Conservation (phyloP, 371 early-diverging fungal species). For the Mortierella sp. region DNA sequence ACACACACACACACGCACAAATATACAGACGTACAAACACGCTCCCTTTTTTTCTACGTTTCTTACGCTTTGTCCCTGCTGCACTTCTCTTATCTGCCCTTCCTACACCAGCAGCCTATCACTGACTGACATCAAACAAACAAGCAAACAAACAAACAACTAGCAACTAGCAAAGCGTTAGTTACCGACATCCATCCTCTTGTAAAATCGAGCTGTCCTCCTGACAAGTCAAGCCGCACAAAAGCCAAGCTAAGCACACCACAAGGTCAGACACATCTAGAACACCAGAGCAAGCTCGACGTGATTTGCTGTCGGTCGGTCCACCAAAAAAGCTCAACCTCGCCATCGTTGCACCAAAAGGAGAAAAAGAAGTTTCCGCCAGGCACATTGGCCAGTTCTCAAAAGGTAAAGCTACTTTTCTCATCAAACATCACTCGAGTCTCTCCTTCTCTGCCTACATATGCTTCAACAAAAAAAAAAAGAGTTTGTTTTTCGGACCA, state of each 20-base stretch:
- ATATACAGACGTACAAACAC: background rate
- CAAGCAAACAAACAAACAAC: background rate
- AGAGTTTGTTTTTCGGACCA: background rate
- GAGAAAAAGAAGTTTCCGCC: background rate
- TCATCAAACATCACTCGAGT: too few species aligned
- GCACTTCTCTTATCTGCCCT: background rate
- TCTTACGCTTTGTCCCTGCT: background rate
- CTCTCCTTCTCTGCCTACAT: background rate
- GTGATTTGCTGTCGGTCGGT: background rate
- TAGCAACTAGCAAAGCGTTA: too few species aligned
- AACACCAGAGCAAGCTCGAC: background rate
- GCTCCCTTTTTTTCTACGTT: background rate
- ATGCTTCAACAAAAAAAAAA: background rate
- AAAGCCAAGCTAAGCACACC: background rate
- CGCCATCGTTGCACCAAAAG: background rate
- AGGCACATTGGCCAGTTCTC: background rate
- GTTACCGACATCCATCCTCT: background rate
- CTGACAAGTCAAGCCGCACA: background rate
- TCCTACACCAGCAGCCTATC: background rate
- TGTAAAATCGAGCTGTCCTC: background rate
- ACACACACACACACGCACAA: background rate
- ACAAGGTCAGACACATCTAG: background rate
- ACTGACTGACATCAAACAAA: background rate
- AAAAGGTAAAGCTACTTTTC: background rate
- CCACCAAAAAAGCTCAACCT: slow-evolving; percentile 1